Evolutionary conservation across 345 rosid genomes (phyloP).

Genomic region (Hibiscus syriacus): DNA sequence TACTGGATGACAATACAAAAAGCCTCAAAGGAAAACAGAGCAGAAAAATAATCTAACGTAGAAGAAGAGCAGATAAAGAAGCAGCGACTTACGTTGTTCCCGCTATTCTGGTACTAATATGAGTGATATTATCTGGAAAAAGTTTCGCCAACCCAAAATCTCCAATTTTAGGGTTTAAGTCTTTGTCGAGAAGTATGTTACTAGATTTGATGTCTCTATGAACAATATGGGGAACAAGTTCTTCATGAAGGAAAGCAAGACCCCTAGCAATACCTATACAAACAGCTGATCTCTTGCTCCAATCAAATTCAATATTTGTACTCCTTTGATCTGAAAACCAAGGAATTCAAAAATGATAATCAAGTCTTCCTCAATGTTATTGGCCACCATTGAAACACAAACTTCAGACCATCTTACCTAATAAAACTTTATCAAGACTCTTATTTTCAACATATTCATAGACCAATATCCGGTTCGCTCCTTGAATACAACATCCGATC

Average conservation of each 20-base stretch:
- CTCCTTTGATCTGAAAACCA: slow-evolving; percentile 36
- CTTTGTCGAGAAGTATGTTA: slow-evolving; percentile 75
- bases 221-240: slow-evolving; percentile 69
- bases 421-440: slow-evolving; percentile 54
- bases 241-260: slow-evolving; percentile 84
- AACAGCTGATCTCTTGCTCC: slow-evolving; percentile 71
- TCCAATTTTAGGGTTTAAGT: slow-evolving; percentile 83
- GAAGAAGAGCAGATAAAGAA: not conserved
- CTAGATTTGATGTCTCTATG: slow-evolving; percentile 96
- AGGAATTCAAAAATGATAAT: not conserved
- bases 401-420: not conserved
- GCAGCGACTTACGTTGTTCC: slow-evolving; percentile 71
- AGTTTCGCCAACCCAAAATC: slow-evolving; percentile 97
- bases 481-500: slow-evolving; percentile 72
- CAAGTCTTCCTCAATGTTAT: not conserved
- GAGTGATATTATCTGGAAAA: slow-evolving; percentile 88
- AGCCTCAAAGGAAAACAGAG: not conserved
- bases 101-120: slow-evolving; percentile 85
- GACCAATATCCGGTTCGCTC: slow-evolving; percentile 58
- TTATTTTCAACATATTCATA: slow-evolving; percentile 80
- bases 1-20: not conserved
- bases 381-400: not conserved
- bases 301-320: slow-evolving; percentile 39
- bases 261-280: slow-evolving; percentile 80
- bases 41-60: not conserved